Percentiles rank a stretch among this genome's conserved stretches.
phyloP scores from a whole-genome alignment of 2,329 filamentous ascomycete genomes.

The Beauveria australis region DNA sequence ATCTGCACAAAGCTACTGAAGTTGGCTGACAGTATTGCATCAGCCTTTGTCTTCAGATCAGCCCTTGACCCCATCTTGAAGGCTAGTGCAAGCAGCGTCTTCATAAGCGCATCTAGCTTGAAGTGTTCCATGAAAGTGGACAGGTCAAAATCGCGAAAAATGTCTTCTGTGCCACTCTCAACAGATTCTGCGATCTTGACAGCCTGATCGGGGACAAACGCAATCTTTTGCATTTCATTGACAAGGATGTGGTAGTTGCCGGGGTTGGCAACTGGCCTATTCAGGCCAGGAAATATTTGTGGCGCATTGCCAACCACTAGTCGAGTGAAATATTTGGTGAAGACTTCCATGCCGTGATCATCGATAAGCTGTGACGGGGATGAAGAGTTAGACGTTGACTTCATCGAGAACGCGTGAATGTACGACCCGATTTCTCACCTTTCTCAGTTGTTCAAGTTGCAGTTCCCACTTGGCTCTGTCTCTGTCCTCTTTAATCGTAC shows the following conservation, averaged over 20 bases:
- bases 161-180: conserved; percentile 81
- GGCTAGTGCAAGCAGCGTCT: conserved; percentile 78
- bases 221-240: conserved; percentile 79
- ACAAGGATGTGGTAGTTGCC: conserved; percentile 78
- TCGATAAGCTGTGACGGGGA: conserved; percentile 65
- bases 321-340: conserved; percentile 89
- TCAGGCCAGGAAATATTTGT: conserved; percentile 78
- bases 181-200: conserved; percentile 89
- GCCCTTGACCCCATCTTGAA: conserved; percentile 76
- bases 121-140: conserved; percentile 94
- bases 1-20: conserved; percentile 70
- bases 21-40: conserved; percentile 79
- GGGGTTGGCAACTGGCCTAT: conserved; percentile 63
- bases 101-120: conserved; percentile 79
- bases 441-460: conserved; percentile 84
- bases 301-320: conserved; percentile 84
- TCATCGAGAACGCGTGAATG: conserved; percentile 9
- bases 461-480: conserved; percentile 84
- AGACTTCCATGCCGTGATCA: conserved; percentile 99
- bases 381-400: neutral
- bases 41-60: conserved; percentile 85
- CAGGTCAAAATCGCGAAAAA: conserved; percentile 95
- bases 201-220: conserved; percentile 71
- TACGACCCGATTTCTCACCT: conserved; percentile 47
- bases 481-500: conserved; percentile 91